Percentiles rank a stretch among this genome's conserved stretches.
Conservation (phyloP, 768 basidiomycete species). For the Dentipellis sp. region DNA sequence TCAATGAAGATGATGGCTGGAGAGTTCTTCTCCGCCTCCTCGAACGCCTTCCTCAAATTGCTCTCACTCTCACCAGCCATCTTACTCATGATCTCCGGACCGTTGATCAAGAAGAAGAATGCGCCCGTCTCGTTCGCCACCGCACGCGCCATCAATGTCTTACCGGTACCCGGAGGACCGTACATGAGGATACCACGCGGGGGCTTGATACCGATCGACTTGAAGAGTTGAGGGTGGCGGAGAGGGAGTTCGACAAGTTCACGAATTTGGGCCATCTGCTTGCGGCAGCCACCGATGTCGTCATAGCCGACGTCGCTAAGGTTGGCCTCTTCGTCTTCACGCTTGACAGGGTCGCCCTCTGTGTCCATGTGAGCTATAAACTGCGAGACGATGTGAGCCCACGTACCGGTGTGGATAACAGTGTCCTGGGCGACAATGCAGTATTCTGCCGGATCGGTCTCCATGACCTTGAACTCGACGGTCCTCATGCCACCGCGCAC, state of each 20-base stretch:
- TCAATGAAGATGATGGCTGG: constrained; percentile 99
- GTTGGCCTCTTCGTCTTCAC: constrained; percentile 97
- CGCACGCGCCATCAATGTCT: constrained; percentile 98
- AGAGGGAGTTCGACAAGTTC: constrained; percentile 97
- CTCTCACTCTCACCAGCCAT: constrained; percentile 99
- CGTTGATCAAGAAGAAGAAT: constrained; percentile 99
- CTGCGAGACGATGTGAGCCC: neutral
- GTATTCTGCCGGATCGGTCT: constrained; percentile 95
- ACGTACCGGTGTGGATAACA: constrained; percentile 82
- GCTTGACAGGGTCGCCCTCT: constrained; percentile 98
- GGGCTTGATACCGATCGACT: constrained; percentile 99
- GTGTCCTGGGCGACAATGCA: constrained; percentile 99
- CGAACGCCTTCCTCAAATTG: constrained; percentile 96
- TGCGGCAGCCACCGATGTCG: constrained; percentile 98
- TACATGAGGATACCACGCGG: constrained; percentile 98
- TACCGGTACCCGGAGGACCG: constrained; percentile 98
- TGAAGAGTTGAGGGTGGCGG: constrained; percentile 98
- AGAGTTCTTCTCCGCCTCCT: constrained; percentile 99
- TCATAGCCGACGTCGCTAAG: constrained; percentile 97
- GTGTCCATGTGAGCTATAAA: constrained; percentile 12
- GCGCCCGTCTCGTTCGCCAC: constrained; percentile 99
- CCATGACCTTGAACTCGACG: constrained; percentile 98
- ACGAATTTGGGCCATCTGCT: constrained; percentile 99
- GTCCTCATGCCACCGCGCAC: constrained; percentile 98
- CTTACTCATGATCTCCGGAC: constrained; percentile 99